Evolutionary conservation across 345 rosid genomes (phyloP), one percentile per base, ranked within the genome.

Genomic region (Brassica cretica): DNA sequence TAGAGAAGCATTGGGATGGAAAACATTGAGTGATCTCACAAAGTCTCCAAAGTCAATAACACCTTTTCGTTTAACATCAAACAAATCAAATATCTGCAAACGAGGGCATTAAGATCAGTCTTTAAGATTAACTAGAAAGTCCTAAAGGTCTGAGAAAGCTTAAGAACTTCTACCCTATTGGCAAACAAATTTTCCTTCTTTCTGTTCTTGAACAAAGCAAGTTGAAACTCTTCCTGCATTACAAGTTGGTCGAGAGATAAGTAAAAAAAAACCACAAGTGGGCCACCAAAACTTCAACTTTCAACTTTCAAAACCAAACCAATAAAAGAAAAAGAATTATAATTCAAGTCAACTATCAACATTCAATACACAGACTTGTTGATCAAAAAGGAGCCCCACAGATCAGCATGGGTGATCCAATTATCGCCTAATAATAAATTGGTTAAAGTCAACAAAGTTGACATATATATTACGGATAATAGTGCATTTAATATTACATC

Each of bases 151-250:
- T 6, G 24, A 30, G 71, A 64, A 14, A 21, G 55, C 55, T 59
- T 69, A 27, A 29, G 21, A 60, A 60, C 4, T 25, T 53, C 0
- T 88, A 95, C 99, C 91, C 99, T 84, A 76, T 93, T 93, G 27
- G 99, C 99, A 78, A 95, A 95, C 53, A 95, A 87, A 84, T 89
- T 93, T 78, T 95, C 99, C 75, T 86, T 95, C 93, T 93, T 95
- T 85, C 77, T 84, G 80, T 91, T 95, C 86, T 91, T 93, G 89
- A 95, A 93, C 68, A 95, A 81, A 68, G 99, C 99, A 80, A 93
- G 81, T 66, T 88, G 97, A 84, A 95, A 95, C 84, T 93, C 99
- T 77, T 95, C 99, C 99, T 95, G 89, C 87, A 73, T 2, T 58
- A 64, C 81, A 78, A 66, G 81, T 78, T 78, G 72, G 77, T 78